A percentile compares a stretch with the other conserved stretches of the same genome.
These are phyloP conservation scores for Hylodesmum podocarpum DNA, from an alignment of 306 rosid genomes.

Conservation along the genomic window DNA sequence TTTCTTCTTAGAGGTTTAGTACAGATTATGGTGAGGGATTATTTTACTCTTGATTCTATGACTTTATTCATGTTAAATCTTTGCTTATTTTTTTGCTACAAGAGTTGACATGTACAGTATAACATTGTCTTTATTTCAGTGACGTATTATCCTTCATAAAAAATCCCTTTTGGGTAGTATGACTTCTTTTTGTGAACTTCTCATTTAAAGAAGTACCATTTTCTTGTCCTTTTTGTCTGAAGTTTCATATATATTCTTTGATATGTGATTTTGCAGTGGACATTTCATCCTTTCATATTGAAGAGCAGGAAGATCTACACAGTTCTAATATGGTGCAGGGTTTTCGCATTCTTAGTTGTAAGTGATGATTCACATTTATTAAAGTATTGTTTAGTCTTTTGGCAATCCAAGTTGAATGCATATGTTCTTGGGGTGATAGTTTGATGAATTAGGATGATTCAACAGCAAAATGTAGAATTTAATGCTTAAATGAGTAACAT, in stretches of 20 bases:
- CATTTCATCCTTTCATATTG: slow-evolving; percentile 88
- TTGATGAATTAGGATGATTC: background rate
- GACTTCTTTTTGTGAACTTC: background rate
- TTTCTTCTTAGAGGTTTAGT: background rate
- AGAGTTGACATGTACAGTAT: background rate
- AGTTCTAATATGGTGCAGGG: slow-evolving; percentile 97
- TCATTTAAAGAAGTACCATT: background rate
- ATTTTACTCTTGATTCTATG: slow-evolving; percentile 3
- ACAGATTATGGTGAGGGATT: background rate
- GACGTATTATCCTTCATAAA: background rate
- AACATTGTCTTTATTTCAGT: background rate
- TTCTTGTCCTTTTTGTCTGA: background rate
- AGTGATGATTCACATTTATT: slow-evolving; percentile 43
- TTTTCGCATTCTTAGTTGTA: slow-evolving; percentile 91
- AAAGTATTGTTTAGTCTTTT: slow-evolving; percentile 5
- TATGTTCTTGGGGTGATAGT: slow-evolving; percentile 9
- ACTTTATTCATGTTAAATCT: slow-evolving; percentile 18
- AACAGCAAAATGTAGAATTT: background rate
- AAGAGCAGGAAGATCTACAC: slow-evolving; percentile 92
- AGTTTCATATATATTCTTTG: slow-evolving; percentile 27
- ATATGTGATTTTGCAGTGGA: slow-evolving; percentile 80
- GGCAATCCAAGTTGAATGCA: background rate
- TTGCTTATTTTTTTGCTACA: slow-evolving; percentile 16
- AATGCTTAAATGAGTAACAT: background rate
- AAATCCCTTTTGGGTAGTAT: background rate